Conservation (phyloP, 805 yeast species). For the Candida hungchunana region DNA sequence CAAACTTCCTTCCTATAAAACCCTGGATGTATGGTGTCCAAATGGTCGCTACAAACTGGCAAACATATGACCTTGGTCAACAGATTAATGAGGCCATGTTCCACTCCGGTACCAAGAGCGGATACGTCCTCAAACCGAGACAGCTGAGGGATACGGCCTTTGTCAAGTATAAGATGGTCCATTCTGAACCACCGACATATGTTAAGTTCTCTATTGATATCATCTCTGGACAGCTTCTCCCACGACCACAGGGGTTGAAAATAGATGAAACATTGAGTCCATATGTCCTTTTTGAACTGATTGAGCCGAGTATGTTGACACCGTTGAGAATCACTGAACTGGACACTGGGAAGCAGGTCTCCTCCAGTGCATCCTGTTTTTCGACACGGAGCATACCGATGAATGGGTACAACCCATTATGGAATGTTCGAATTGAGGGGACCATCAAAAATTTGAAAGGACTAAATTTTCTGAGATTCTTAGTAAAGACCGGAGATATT, state of each 20-base stretch:
- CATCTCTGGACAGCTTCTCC: constrained; percentile 83
- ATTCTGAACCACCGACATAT: constrained; percentile 6
- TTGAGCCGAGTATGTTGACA: constrained; percentile 37
- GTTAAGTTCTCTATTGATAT: constrained; percentile 37
- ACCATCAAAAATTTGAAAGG: constrained; percentile 34
- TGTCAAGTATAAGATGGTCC: constrained; percentile 20
- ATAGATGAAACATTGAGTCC: constrained; percentile 51
- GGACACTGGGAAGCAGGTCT: constrained; percentile 1
- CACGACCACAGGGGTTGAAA: constrained; percentile 56
- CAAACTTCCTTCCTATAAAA: constrained; percentile 73
- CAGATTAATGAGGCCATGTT: constrained; percentile 85
- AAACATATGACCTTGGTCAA: constrained; percentile 83
- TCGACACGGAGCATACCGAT: constrained; percentile 38
- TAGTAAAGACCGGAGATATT: constrained; percentile 40
- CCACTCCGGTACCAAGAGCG: constrained; percentile 51
- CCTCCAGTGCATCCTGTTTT: constrained; percentile 2
- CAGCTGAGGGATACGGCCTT: constrained; percentile 30
- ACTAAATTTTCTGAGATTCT: constrained; percentile 53
- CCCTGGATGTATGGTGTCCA: constrained; percentile 89
- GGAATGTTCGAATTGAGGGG: constrained; percentile 59
- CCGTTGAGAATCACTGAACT: constrained; percentile 14
- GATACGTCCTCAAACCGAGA: constrained; percentile 77
- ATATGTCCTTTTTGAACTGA: constrained; percentile 54
- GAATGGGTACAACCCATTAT: constrained; percentile 85
- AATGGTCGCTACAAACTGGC: constrained; percentile 98